Evolutionary conservation across 2,329 filamentous ascomycete genomes (phyloP), one percentile per base, ranked within the genome.

Genomic region (Penicillium sp.): DNA sequence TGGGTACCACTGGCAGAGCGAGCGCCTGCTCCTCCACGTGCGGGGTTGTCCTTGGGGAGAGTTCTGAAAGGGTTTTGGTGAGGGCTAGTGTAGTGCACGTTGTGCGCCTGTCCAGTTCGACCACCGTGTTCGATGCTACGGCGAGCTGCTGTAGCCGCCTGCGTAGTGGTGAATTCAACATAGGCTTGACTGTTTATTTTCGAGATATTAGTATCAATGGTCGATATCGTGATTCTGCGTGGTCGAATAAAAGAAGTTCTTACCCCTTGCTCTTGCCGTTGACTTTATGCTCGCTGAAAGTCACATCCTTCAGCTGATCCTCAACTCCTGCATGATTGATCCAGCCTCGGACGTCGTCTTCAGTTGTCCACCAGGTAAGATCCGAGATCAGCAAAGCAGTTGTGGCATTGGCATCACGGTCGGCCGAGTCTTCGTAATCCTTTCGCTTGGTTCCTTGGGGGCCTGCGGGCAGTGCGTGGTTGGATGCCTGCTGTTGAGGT

Each of bases 251-350:
- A 16, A 23, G 32, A 46, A 14, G 3, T 36, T 32, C 85, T 60
- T 81, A 96, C 92, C 94, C 93, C 78, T 97, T 97, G 76, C 91
- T 96, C 78, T 99, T 99, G 64, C 94, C 94, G 64, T 99, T 99
- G 44, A 97, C 92, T 72, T 99, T 99, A 75, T 97, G 94, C 72
- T 99, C 94, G 67, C 91, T 97, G 72, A 97, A 99, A 0, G 92
- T 96, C 47, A 99, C 85, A 57, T 97, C 94, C 66, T 90, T 91
- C 16, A 97, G 77, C 67, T 96, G 90, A 42, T 87, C 82, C 71
- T 97, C 94, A 63, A 85, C 90, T 2, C 83, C 84, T n/a, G 88
- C 90, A 61, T 89, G 82, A 61, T 86, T 85, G 23, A 89, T 81
- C 90, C 91, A 97, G 47, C 88, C 89, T 49, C 94, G 88, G 53